Conservation (phyloP, 2,329 filamentous ascomycete species). For the Clonostachys sp. region DNA sequence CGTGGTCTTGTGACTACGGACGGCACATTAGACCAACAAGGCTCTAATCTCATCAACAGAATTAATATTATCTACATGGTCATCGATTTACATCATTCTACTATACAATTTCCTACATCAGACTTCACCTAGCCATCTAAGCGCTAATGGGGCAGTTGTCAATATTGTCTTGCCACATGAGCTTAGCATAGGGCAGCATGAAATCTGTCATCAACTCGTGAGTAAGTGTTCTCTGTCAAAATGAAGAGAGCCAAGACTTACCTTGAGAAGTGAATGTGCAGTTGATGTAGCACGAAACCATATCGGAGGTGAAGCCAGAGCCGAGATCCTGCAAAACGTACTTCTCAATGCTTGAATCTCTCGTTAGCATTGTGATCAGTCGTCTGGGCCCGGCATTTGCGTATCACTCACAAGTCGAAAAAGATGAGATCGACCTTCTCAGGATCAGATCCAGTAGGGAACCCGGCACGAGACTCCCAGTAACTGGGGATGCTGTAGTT, state of each 20-base stretch:
- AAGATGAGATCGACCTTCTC: constrained; percentile 48
- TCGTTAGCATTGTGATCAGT: not conserved
- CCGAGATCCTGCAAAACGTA: constrained; percentile 29
- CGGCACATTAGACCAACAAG: no score
- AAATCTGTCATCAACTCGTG: constrained; percentile 13
- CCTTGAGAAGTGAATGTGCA: constrained; percentile 30
- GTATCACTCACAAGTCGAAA: constrained; percentile 39
- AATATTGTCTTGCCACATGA: constrained; percentile 26
- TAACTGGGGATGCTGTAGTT: constrained; percentile 41
- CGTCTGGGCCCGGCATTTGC: not conserved
- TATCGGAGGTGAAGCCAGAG: constrained; percentile 20
- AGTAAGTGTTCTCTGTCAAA: not conserved
- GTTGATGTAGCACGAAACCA: constrained; percentile 31
- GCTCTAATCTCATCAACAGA: no score
- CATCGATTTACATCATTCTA: no score
- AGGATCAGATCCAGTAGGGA: constrained; percentile 33
- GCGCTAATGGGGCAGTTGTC: constrained; percentile 18
- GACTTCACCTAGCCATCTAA: no score
- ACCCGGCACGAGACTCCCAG: constrained; percentile 42
- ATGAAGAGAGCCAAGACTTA: not conserved
- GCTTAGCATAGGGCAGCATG: constrained; percentile 29
- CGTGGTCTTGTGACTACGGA: no score
- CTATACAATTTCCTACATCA: no score
- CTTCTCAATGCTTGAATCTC: constrained; percentile 23
- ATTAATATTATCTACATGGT: no score